Percentiles rank a stretch among this genome's conserved stretches.
phyloP scores from a whole-genome alignment of 2,329 filamentous ascomycete species.

The Grosmannia clavigera region DNA sequence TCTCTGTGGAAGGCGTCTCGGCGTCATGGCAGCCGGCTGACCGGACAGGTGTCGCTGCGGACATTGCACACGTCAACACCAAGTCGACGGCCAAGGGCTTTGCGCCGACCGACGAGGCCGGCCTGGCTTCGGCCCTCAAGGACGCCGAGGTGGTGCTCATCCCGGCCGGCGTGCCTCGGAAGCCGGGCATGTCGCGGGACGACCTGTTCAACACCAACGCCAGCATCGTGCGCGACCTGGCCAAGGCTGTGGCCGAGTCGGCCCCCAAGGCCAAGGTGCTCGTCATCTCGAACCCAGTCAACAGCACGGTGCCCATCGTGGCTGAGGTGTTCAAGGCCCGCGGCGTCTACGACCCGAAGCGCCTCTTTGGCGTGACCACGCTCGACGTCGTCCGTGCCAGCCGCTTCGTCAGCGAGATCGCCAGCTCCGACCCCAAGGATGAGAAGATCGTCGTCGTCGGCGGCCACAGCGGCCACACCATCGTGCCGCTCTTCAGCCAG shows the following conservation, averaged over 20 bases:
- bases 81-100: slow-evolving; percentile 90
- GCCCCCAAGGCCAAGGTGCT: slow-evolving; percentile 89
- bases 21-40: too few species aligned
- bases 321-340: slow-evolving; percentile 92
- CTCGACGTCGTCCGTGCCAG: slow-evolving; percentile 96
- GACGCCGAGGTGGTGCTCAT: slow-evolving; percentile 91
- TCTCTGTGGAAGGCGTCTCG: not conserved
- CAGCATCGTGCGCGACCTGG: slow-evolving; percentile 95
- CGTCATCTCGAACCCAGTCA: slow-evolving; percentile 98
- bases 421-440: slow-evolving; percentile 76
- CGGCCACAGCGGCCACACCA: slow-evolving; percentile 96
- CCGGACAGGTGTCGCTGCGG: slow-evolving; percentile 77
- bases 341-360: slow-evolving; percentile 98
- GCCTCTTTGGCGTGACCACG: slow-evolving; percentile 97
- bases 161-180: slow-evolving; percentile 94
- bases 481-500: slow-evolving; percentile 95
- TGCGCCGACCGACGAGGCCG: slow-evolving; percentile 62
- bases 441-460: slow-evolving; percentile 95
- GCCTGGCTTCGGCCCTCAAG: slow-evolving; percentile 69
- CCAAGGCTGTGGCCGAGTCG: slow-evolving; percentile 83
- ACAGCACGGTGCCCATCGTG: slow-evolving; percentile 97
- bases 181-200: slow-evolving; percentile 99
- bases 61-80: slow-evolving; percentile 98
- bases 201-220: slow-evolving; percentile 99
- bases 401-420: slow-evolving; percentile 93